Base-by-base conservation (phyloP, 2,329 filamentous ascomycete species). In the Geosmithia flava region DNA sequence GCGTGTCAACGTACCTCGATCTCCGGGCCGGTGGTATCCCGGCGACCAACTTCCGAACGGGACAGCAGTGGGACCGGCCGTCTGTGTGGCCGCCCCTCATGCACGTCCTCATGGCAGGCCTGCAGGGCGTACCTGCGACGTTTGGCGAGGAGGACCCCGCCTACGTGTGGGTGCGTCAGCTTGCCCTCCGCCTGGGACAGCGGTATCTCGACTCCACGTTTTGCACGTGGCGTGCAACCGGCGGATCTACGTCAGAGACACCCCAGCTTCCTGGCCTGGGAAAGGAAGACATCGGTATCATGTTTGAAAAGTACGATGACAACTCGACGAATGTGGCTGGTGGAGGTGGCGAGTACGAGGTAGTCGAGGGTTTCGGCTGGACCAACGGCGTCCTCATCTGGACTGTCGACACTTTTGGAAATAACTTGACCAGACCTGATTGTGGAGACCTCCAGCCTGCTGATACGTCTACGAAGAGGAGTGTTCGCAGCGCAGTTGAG, bases 321-420 rank as follows among this genome's bases (percentile, higher is more conserved):
- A 75, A 74, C 49, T 63, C 74, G 7, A 78, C 72, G 44, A 80
- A 82, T 52, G 74, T 71, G 1, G 78, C 76, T 1, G 81, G 81
- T 27, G 67, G 77, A 7, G 81, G 81, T 6, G 81, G 81, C 53
- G 81, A 85, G 66, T 85, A 85, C 59, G 72, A 76, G 48, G 81
- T 85, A 6, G 81, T 83, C 2, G 78, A 83, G 62, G 81, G 81
- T 1, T 85, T 85, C 54, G 81, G 81, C 7, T 85, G 81, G 81
- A 78, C 76, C 1, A 85, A 85, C 53, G 81, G 81, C 29, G 80
- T 84, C 47, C 60, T 85, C 29, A 76, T 85, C 47, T 85, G 80
- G 80, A 68, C 72, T 1, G 79, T 73, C 8, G 81, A 85, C 55
- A 70, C 69, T 7, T 85, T 85, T 62, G 74, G 69, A 13, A 67